phyloP scores from a whole-genome alignment of 2,329 filamentous ascomycete genomes.

The Cercospora brassicicola region DNA sequence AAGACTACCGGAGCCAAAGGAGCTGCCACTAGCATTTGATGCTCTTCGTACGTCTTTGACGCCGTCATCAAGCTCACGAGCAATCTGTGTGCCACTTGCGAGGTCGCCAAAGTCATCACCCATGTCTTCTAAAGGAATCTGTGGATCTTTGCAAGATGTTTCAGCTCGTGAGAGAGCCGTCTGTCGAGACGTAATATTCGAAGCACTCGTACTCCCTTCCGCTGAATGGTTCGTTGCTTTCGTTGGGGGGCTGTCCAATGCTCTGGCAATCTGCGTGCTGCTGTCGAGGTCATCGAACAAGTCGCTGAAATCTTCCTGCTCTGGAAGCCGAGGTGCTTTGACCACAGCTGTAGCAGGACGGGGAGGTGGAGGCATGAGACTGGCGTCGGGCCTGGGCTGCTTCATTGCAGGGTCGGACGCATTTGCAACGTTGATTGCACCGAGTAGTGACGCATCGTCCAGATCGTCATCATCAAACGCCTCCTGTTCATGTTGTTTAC shows the following conservation, averaged over 20 bases:
- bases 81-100: slow-evolving; percentile 49
- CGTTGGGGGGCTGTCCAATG: slow-evolving; percentile 33
- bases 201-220: not conserved
- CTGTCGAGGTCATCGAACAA: slow-evolving; percentile 45
- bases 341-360: not conserved
- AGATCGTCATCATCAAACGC: slow-evolving; percentile 33
- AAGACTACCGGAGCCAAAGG: slow-evolving; percentile 44
- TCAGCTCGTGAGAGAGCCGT: not conserved
- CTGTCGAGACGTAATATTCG: not conserved
- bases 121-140: slow-evolving; percentile 25
- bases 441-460: slow-evolving; percentile 29
- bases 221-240: not conserved
- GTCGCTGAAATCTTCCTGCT: slow-evolving; percentile 26
- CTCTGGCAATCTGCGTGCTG: slow-evolving; percentile 48
- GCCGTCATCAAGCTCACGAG: slow-evolving; percentile 43
- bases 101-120: slow-evolving; percentile 42
- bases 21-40: slow-evolving; percentile 25
- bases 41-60: not conserved
- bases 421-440: not conserved
- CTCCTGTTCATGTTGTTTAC: slow-evolving; percentile 15
- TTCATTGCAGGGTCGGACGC: not conserved
- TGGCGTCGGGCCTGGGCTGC: not conserved
- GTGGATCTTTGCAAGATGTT: not conserved
- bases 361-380: slow-evolving; percentile 16
- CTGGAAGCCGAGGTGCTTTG: not conserved